Percentiles rank a stretch among this genome's conserved stretches.
phyloP scores from a whole-genome alignment of 768 basidiomycete genomes.

The Russula sp. region DNA sequence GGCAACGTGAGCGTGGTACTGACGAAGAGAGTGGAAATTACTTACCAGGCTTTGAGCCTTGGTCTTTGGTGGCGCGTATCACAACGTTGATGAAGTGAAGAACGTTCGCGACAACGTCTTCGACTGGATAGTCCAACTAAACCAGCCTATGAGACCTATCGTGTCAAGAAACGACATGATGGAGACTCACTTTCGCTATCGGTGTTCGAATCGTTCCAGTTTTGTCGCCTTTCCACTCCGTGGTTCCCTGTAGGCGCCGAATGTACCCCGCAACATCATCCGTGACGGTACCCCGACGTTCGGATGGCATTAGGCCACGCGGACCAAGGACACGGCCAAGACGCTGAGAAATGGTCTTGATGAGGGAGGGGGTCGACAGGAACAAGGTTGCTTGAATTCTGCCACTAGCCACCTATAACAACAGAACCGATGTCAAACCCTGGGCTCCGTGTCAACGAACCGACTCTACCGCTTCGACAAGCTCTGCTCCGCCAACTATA shows the following conservation, averaged over 20 bases:
- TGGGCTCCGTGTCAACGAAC: constrained; percentile 14
- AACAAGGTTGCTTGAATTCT: constrained; percentile 77
- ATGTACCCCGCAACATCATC: constrained; percentile 84
- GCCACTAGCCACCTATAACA: constrained; percentile 60
- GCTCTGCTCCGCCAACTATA: constrained; percentile 83
- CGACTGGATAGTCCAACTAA: constrained; percentile 67
- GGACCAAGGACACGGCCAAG: constrained; percentile 79
- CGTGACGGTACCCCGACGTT: constrained; percentile 89
- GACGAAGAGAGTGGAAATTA: constrained; percentile 2
- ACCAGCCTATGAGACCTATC: not conserved
- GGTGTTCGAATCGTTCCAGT: constrained; percentile 77
- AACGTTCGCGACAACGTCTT: constrained; percentile 75
- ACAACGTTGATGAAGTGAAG: constrained; percentile 70
- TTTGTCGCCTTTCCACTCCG: constrained; percentile 93
- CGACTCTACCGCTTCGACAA: constrained; percentile 75
- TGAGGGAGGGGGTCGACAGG: constrained; percentile 74
- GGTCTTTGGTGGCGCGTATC: constrained; percentile 56
- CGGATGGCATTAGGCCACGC: constrained; percentile 92
- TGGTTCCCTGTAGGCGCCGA: constrained; percentile 67
- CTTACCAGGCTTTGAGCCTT: constrained; percentile 41
- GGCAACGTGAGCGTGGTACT: not conserved
- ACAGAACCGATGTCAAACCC: constrained; percentile 1
- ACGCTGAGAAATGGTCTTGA: constrained; percentile 70
- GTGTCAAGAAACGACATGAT: constrained; percentile 3
- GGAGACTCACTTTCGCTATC: constrained; percentile 58